phyloP scores from a whole-genome alignment of 2,329 filamentous ascomycete species.

The Dichotomopilus funicola region DNA sequence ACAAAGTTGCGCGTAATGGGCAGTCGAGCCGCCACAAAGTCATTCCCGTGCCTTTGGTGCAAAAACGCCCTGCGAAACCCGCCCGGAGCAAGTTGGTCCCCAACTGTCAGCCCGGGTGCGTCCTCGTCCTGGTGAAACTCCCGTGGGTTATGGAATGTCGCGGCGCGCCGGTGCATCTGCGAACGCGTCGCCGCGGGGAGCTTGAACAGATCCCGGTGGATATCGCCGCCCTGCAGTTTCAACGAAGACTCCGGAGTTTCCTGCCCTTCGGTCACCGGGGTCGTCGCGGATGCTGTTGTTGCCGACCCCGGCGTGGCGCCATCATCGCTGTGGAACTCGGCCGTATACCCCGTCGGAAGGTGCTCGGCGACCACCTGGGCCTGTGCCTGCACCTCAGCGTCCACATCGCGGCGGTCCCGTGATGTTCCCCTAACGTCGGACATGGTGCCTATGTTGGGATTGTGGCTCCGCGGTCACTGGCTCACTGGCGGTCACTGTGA shows the following conservation, averaged over 20 bases:
- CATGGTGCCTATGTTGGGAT: slow-evolving; percentile 2
- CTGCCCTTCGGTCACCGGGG: slow-evolving; percentile 18
- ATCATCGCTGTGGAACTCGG: slow-evolving; percentile 24
- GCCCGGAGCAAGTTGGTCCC: slow-evolving; percentile 38
- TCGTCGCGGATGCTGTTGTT: background rate
- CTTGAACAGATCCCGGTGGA: slow-evolving; percentile 72
- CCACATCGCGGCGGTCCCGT: slow-evolving; percentile 22
- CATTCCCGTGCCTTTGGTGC: slow-evolving; percentile 30
- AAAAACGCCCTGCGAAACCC: slow-evolving; percentile 46
- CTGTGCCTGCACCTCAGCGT: slow-evolving; percentile 23
- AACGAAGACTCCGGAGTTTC: slow-evolving; percentile 53
- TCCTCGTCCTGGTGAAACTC: slow-evolving; percentile 22
- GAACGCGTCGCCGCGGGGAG: slow-evolving; percentile 53
- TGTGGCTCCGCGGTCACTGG: no score
- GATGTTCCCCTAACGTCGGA: slow-evolving; percentile 3
- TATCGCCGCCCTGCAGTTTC: slow-evolving; percentile 67
- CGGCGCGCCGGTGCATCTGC: slow-evolving; percentile 47
- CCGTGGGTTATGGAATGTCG: slow-evolving; percentile 57
- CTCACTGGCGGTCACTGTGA: background rate
- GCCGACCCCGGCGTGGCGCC: slow-evolving; percentile 2
- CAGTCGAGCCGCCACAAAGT: slow-evolving; percentile 36
- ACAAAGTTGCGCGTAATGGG: slow-evolving; percentile 65
- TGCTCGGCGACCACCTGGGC: slow-evolving; percentile 29
- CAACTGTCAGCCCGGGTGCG: slow-evolving; percentile 23
- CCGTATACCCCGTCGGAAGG: slow-evolving; percentile 30